phyloP scores from a whole-genome alignment of 2,329 filamentous ascomycete species.

The Bipolaris gigantea region DNA sequence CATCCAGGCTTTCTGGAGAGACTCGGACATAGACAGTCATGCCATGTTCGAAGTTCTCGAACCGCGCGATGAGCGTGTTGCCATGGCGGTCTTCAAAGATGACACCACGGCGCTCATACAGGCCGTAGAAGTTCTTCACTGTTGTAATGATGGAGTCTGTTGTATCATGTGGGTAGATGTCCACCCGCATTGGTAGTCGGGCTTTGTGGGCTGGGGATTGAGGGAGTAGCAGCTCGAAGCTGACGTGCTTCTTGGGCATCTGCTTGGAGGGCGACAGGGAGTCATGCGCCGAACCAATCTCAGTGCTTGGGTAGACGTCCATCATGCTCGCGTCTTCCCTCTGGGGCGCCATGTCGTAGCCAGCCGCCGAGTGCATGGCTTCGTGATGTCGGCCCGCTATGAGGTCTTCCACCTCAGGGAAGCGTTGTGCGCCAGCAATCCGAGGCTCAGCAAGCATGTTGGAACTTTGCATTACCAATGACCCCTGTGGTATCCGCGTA shows the following conservation, averaged over 20 bases:
- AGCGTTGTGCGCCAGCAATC: conserved; percentile 31
- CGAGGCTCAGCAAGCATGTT: conserved; percentile 34
- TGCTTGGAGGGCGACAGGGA: conserved; percentile 44
- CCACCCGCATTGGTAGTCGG: conserved; percentile 80
- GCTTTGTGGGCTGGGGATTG: conserved; percentile 70
- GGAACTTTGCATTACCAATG: conserved; percentile 37
- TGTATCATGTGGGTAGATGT: conserved; percentile 93
- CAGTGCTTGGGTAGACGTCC: conserved; percentile 43
- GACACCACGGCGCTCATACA: conserved; percentile 83
- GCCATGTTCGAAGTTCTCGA: conserved; percentile 91
- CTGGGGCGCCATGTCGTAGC: conserved; percentile 34
- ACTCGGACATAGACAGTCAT: conserved; percentile 94
- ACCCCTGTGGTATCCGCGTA: conserved; percentile 6
- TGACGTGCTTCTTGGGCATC: conserved; percentile 65
- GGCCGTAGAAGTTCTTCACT: conserved; percentile 97
- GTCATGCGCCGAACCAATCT: conserved; percentile 36
- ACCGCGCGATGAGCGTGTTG: conserved; percentile 89
- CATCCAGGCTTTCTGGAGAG: conserved; percentile 60
- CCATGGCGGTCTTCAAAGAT: conserved; percentile 92
- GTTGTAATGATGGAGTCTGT: conserved; percentile 98
- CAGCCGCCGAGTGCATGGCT: conserved; percentile 24
- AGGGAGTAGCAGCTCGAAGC: conserved; percentile 74
- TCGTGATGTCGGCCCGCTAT: conserved; percentile 36
- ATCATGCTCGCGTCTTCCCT: conserved; percentile 36
- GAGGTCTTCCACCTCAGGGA: conserved; percentile 29